Evolutionary conservation across 768 basidiomycete genomes (phyloP).

Genomic region (Leccinum subgranulosum): DNA sequence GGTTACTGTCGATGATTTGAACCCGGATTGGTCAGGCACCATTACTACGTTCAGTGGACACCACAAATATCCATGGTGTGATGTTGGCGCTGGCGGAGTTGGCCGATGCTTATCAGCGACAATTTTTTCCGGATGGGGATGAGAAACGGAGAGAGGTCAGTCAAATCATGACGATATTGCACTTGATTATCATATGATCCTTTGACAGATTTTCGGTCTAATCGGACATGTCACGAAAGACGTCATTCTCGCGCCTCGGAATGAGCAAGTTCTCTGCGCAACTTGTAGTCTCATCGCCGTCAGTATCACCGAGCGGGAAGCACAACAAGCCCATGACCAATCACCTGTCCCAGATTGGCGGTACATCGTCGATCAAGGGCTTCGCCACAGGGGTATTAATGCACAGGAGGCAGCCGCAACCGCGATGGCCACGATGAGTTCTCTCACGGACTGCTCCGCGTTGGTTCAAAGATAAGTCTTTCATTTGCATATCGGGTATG

Average conservation of each 20-base stretch:
- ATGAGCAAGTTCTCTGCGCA: conserved; percentile 68
- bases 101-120: conserved; percentile 50
- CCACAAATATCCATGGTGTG: conserved; percentile 75
- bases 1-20: conserved; percentile 11
- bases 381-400: conserved; percentile 58
- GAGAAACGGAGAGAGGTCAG: conserved; percentile 44
- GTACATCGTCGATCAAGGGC: conserved; percentile 62
- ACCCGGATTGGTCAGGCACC: conserved; percentile 38
- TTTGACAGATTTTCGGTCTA: conserved; percentile 59
- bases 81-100: conserved; percentile 74
- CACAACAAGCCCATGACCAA: conserved; percentile 34
- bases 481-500: conserved; percentile 10
- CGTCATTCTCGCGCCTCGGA: conserved; percentile 60
- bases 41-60: conserved; percentile 62
- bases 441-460: conserved; percentile 58
- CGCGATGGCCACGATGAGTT: conserved; percentile 69
- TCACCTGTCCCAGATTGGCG: conserved; percentile 61
- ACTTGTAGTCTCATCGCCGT: conserved; percentile 68
- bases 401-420: conserved; percentile 78
- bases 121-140: conserved; percentile 33
- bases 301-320: conserved; percentile 58
- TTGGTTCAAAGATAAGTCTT: conserved; percentile 72
- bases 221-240: conserved; percentile 55
- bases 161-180: neutral
- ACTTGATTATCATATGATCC: neutral